phyloP scores from a whole-genome alignment of 129 eudicot species.

The Saussurea involucrata region DNA sequence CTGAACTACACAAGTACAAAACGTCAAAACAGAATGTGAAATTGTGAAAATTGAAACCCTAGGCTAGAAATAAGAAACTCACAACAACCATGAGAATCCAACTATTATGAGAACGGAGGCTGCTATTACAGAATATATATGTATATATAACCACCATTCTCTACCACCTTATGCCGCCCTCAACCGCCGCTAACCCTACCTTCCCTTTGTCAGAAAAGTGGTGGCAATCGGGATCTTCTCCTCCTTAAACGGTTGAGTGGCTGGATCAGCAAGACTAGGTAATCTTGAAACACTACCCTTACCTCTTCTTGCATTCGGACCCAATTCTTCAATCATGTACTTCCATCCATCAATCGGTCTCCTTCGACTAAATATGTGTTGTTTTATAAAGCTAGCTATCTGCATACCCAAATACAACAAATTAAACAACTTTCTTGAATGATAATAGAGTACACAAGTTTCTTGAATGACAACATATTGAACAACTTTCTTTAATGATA shows the following conservation, averaged over 20 bases:
- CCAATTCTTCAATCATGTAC: constrained; percentile 93
- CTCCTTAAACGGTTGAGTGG: constrained; percentile 83
- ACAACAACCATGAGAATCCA: neutral
- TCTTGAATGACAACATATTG: too few species aligned
- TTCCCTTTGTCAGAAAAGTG: constrained; percentile 34
- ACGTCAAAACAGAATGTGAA: too few species aligned
- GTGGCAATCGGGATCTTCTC: constrained; percentile 40
- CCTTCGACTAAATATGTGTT: constrained; percentile 95
- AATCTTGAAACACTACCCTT: constrained; percentile 81
- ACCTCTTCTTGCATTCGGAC: constrained; percentile 91
- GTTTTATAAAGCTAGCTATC: constrained; percentile 96
- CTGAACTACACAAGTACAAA: too few species aligned
- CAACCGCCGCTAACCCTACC: constrained; percentile 25
- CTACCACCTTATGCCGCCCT: neutral
- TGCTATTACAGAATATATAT: neutral
- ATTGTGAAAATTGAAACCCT: too few species aligned
- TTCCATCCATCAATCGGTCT: constrained; percentile 98
- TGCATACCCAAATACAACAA: constrained; percentile 23
- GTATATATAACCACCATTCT: neutral
- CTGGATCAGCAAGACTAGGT: constrained; percentile 80
- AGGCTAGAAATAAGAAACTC: too few species aligned
- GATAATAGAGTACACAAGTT: neutral
- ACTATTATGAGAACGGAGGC: neutral
- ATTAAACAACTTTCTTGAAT: too few species aligned
- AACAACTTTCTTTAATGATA: too few species aligned